These are phyloP conservation scores for Phylloporus gajari DNA, from an alignment of 1,284 basidiomycete genomes.

Conservation along the genomic window DNA sequence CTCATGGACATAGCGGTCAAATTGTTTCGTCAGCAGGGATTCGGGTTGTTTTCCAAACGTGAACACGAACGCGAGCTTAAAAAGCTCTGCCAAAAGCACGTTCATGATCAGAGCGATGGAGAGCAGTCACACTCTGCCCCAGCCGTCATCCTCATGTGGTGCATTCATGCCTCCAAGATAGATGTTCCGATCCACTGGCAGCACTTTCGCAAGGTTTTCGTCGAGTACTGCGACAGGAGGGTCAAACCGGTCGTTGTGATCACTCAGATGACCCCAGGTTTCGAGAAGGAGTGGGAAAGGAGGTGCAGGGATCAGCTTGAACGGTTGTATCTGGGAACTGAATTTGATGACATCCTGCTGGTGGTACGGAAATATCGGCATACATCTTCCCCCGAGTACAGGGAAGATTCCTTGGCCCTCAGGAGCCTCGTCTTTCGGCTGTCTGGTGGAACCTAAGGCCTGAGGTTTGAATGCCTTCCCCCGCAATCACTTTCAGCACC, in stretches of 20 bases:
- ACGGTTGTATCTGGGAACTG: slow-evolving; percentile 20
- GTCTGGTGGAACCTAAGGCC: slow-evolving; percentile 16
- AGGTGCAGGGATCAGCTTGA: slow-evolving; percentile 31
- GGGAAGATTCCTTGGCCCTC: slow-evolving; percentile 33
- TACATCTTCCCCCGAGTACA: slow-evolving; percentile 31
- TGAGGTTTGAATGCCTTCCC: slow-evolving; percentile 13
- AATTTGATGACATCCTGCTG: slow-evolving; percentile 17
- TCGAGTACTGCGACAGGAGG: slow-evolving; percentile 35
- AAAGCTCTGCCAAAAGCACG: slow-evolving; percentile 27
- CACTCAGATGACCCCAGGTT: slow-evolving; percentile 36
- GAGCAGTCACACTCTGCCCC: slow-evolving; percentile 19
- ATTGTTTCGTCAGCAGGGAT: slow-evolving; percentile 40
- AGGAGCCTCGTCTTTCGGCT: slow-evolving; percentile 27
- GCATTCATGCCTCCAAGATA: slow-evolving; percentile 44
- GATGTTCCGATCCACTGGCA: slow-evolving; percentile 38
- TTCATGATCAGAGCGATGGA: slow-evolving; percentile 20
- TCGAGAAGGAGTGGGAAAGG: slow-evolving; percentile 31
- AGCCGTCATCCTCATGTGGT: slow-evolving; percentile 37
- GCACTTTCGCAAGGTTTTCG: slow-evolving; percentile 40
- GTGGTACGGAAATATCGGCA: slow-evolving; percentile 26
- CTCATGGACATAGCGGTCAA: slow-evolving; percentile 33
- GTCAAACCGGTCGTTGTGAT: slow-evolving; percentile 40
- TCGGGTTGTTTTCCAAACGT: slow-evolving; percentile 27
- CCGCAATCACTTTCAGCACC: neutral
- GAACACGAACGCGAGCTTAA: slow-evolving; percentile 35